These are phyloP conservation scores for Phytophthora melonis DNA, from an alignment of 352 stramenopile species.

Conservation along the genomic window DNA sequence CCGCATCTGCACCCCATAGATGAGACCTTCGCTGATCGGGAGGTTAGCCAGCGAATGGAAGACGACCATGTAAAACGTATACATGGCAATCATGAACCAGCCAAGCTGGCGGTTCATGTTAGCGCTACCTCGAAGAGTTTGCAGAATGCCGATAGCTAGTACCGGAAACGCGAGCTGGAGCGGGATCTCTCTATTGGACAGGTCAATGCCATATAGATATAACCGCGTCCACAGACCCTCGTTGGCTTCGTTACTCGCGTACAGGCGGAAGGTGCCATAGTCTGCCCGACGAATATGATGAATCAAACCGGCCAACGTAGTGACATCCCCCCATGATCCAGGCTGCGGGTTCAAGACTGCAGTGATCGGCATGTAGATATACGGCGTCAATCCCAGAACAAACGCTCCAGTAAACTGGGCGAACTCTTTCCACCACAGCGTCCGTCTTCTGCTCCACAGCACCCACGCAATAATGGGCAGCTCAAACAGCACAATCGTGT, in stretches of 20 bases:
- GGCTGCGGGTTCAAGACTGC: slow-evolving; percentile 72
- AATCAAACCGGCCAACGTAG: slow-evolving; percentile 84
- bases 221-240: slow-evolving; percentile 82
- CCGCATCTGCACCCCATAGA: slow-evolving; percentile 95
- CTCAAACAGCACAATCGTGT: slow-evolving; percentile 95
- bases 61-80: slow-evolving; percentile 93
- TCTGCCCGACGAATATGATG: slow-evolving; percentile 93
- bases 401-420: slow-evolving; percentile 61
- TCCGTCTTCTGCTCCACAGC: slow-evolving; percentile 55
- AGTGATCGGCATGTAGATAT: slow-evolving; percentile 89
- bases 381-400: slow-evolving; percentile 82
- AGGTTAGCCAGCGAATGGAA: slow-evolving; percentile 96
- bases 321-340: slow-evolving; percentile 95
- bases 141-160: slow-evolving; percentile 38
- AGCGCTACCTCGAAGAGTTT: slow-evolving; percentile 27
- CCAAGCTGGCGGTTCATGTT: slow-evolving; percentile 26
- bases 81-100: slow-evolving; percentile 45
- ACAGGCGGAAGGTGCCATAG: slow-evolving; percentile 95
- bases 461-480: slow-evolving; percentile 88
- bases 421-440: slow-evolving; percentile 51
- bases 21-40: slow-evolving; percentile 90
- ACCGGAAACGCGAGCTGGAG: slow-evolving; percentile 57
- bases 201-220: slow-evolving; percentile 76
- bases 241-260: slow-evolving; percentile 70
- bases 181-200: slow-evolving; percentile 61